A percentile compares a stretch with the other conserved stretches of the same genome.
Evolutionary conservation across 331 rosid genomes (phyloP).

Genomic region (Telfairia occidentalis): DNA sequence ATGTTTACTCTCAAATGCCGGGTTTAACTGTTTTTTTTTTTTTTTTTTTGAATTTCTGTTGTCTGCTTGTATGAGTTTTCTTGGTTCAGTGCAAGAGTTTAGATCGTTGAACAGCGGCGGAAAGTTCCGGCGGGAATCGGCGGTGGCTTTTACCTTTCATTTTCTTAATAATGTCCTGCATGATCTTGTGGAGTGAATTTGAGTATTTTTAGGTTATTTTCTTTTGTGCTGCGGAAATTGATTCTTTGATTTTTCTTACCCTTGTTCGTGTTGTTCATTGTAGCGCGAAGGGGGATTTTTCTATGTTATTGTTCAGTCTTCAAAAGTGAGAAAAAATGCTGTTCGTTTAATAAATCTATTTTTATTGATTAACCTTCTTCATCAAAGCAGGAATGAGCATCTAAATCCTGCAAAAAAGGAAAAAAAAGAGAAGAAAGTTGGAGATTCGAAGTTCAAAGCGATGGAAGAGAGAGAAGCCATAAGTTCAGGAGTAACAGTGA

Average conservation of each 20-base stretch:
- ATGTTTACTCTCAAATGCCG: neutral
- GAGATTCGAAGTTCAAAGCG: neutral
- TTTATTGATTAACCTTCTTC: neutral
- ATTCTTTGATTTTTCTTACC: neutral
- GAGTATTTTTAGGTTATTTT: neutral
- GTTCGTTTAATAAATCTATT: neutral
- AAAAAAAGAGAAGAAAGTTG: neutral
- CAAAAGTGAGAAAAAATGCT: neutral
- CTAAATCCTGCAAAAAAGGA: neutral
- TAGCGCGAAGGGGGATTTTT: neutral
- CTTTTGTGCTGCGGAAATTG: neutral
- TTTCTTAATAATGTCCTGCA: neutral
- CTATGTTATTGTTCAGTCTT: neutral
- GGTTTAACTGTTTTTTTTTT: neutral
- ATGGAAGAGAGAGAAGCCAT: conserved; percentile 74
- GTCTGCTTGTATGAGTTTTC: neutral
- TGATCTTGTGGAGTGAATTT: neutral
- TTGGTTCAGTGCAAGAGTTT: neutral
- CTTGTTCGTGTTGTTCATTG: neutral
- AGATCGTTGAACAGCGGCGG: neutral
- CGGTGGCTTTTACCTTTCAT: neutral
- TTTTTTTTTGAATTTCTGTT: neutral
- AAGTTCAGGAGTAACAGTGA: conserved; percentile 66
- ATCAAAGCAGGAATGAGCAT: conserved; percentile 2
- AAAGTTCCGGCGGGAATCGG: neutral